These are phyloP conservation scores for Heimioporus sp. DNA, from an alignment of 768 basidiomycete species.

Conservation along the genomic window DNA sequence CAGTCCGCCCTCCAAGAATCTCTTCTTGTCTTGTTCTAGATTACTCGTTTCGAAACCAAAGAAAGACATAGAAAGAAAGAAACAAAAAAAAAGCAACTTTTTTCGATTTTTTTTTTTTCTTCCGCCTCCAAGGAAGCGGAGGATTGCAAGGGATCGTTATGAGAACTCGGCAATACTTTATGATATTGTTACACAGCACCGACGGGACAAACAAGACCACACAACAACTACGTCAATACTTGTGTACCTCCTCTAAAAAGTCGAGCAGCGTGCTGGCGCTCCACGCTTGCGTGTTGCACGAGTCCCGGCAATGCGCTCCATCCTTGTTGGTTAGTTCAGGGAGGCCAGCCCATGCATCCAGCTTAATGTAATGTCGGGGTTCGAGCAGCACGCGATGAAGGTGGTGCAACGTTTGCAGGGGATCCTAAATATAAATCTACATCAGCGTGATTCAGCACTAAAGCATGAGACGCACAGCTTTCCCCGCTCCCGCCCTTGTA, in stretches of 20 bases:
- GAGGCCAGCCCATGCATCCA: constrained; percentile 88
- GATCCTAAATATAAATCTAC: constrained; percentile 46
- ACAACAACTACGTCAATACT: constrained; percentile 20
- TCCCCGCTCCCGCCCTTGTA: constrained; percentile 59
- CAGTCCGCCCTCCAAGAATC: constrained; percentile 45
- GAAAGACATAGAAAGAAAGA: constrained; percentile 62
- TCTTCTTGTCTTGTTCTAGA: constrained; percentile 63
- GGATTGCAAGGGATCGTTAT: constrained; percentile 6
- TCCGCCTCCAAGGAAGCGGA: constrained; percentile 15
- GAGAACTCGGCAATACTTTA: constrained; percentile 19
- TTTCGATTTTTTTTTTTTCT: constrained; percentile 14
- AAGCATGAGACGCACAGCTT: constrained; percentile 48
- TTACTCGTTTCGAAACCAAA: constrained; percentile 68
- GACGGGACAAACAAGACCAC: constrained; percentile 25
- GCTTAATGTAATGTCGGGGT: constrained; percentile 70
- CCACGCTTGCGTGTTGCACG: constrained; percentile 96
- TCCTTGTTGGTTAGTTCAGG: constrained; percentile 91
- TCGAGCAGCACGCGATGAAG: constrained; percentile 71
- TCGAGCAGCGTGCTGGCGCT: constrained; percentile 90
- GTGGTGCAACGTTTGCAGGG: constrained; percentile 70
- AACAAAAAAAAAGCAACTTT: not conserved
- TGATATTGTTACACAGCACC: not conserved
- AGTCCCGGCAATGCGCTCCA: constrained; percentile 80
- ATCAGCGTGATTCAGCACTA: not conserved
- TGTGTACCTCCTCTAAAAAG: constrained; percentile 68